A percentile compares a stretch with the other conserved stretches of the same genome.
Conservation (phyloP, 2,329 filamentous ascomycete species). For the Diaporthe batatas region DNA sequence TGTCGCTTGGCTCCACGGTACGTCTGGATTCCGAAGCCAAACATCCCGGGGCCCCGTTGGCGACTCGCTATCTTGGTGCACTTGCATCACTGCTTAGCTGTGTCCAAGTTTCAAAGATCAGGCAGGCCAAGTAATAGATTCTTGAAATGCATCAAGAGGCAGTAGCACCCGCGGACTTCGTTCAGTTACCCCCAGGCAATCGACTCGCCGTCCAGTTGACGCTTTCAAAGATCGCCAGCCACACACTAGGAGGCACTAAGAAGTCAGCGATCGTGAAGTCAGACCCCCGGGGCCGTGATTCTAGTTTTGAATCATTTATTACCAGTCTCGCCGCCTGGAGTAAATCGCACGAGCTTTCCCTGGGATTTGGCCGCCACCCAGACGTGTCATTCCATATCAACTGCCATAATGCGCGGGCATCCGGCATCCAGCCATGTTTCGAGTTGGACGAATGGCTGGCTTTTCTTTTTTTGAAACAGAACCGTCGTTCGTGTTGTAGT, state of each 20-base stretch:
- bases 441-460: constrained; percentile 34
- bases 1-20: constrained; percentile 49
- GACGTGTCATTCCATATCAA: constrained; percentile 37
- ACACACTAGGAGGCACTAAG: constrained; percentile 1
- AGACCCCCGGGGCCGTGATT: too few species aligned
- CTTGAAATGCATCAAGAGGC: constrained; percentile 50
- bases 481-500: constrained; percentile 33
- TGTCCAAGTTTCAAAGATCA: constrained; percentile 37
- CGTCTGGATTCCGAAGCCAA: constrained; percentile 54
- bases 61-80: constrained; percentile 37
- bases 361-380: constrained; percentile 42
- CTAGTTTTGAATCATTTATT: too few species aligned
- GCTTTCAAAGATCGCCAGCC: background rate
- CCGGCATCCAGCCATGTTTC: constrained; percentile 36
- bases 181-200: constrained; percentile 47
- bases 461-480: constrained; percentile 18
- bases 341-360: constrained; percentile 42
- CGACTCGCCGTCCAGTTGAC: constrained; percentile 46
- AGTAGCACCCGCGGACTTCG: constrained; percentile 43
- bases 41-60: constrained; percentile 52
- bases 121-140: constrained; percentile 45
- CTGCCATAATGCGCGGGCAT: constrained; percentile 39
- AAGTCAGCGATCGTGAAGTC: constrained; percentile 28
- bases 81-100: constrained; percentile 42
- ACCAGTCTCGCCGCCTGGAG: constrained; percentile 35